A percentile compares a stretch with the other conserved stretches of the same genome.
These are phyloP conservation scores for Colletotrichum higginsianum DNA, from an alignment of 2,329 filamentous ascomycete genomes.

Conservation along the genomic window DNA sequence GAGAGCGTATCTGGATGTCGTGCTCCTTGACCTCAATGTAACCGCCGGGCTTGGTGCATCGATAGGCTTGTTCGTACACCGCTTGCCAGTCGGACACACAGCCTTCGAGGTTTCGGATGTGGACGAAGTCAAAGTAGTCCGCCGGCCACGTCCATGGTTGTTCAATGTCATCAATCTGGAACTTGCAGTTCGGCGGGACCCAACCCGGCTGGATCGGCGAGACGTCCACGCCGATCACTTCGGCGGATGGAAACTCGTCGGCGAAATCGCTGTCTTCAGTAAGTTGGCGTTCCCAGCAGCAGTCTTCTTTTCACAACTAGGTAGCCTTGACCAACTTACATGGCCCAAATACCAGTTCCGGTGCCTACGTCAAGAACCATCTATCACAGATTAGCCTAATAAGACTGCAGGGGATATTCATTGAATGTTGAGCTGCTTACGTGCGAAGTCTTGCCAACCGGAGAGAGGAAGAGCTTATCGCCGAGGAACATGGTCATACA, in stretches of 20 bases:
- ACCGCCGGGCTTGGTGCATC: slow-evolving; percentile 62
- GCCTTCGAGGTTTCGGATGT: slow-evolving; percentile 68
- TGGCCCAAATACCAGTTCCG: slow-evolving; percentile 61
- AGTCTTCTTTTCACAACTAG: neutral
- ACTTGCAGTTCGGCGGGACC: slow-evolving; percentile 74
- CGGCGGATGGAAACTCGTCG: slow-evolving; percentile 59
- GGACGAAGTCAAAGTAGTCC: slow-evolving; percentile 71
- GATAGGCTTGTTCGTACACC: slow-evolving; percentile 55
- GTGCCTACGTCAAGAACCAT: slow-evolving; percentile 60
- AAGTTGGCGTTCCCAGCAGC: neutral
- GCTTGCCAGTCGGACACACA: slow-evolving; percentile 65
- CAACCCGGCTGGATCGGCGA: slow-evolving; percentile 69
- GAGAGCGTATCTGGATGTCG: slow-evolving; percentile 44
- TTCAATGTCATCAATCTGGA: slow-evolving; percentile 75
- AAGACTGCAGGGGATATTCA: slow-evolving; percentile 7
- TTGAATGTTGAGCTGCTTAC: neutral
- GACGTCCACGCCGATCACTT: slow-evolving; percentile 66
- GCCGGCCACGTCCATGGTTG: slow-evolving; percentile 61
- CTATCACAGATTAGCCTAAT: slow-evolving; percentile 48
- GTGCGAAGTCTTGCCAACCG: slow-evolving; percentile 24
- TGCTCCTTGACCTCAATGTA: slow-evolving; percentile 47
- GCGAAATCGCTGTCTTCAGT: slow-evolving; percentile 60
- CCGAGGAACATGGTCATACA: slow-evolving; percentile 46
- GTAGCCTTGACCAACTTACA: slow-evolving; percentile 47
- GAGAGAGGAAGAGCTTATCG: slow-evolving; percentile 42